These are phyloP conservation scores for Alternaria conjuncta DNA, from an alignment of 2,329 filamentous ascomycete species.

Conservation along the genomic window DNA sequence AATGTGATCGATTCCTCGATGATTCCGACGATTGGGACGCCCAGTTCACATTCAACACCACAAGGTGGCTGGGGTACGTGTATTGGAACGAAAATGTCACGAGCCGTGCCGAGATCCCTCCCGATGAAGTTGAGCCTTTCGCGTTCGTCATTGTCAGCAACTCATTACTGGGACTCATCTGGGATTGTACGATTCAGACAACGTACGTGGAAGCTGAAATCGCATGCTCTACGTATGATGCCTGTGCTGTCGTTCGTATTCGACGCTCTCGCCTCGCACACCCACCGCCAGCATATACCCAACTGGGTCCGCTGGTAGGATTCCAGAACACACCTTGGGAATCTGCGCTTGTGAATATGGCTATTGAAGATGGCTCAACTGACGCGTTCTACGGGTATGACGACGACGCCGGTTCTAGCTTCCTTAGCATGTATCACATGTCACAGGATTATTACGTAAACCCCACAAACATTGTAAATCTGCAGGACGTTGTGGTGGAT, in stretches of 20 bases:
- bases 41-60: background rate
- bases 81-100: background rate
- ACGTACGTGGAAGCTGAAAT: background rate
- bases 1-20: background rate
- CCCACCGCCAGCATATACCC: background rate
- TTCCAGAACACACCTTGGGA: no score
- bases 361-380: no score
- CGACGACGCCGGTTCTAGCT: no score
- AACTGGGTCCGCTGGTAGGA: background rate
- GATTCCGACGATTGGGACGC: no score
- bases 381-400: no score
- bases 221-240: background rate
- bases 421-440: no score
- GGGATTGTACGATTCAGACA: background rate
- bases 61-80: background rate
- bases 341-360: no score
- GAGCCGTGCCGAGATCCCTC: rapidly evolving
- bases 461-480: no score
- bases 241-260: background rate
- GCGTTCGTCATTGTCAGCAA: background rate
- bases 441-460: no score
- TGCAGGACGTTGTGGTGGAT: no score
- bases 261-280: background rate
- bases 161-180: no score
- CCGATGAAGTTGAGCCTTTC: background rate